Base-by-base conservation (phyloP, 2,329 filamentous ascomycete genomes). In the Fusarium burgessii region DNA sequence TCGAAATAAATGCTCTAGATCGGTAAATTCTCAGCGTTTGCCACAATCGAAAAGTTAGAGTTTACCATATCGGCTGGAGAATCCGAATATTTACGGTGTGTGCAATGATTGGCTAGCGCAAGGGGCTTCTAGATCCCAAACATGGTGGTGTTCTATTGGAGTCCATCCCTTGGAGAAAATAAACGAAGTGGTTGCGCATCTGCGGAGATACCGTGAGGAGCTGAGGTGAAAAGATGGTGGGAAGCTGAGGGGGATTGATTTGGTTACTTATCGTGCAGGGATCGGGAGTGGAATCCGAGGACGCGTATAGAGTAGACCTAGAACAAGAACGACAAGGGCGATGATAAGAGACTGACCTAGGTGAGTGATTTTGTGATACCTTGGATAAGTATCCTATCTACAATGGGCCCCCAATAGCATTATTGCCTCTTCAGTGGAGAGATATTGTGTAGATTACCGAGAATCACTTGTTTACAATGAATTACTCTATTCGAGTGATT, bases 141-240 rank as follows among this genome's bases (percentile, higher is more conserved):
- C 11, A 58, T 70, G 56, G 62, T 65, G 46, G 42, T 47, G 33
- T 45, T 71, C 61, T 41, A 45, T 71, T 71, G 63, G 62, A 55
- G 64, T 67, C 27, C 25, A 11, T 67, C 27, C 25, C 13, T 67
- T 67, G 64, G 68, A 60, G 68, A 71, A 55, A 54, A 41, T 29
- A 40, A 23, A 17, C 18, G 62, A 32, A 43, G 32, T 58, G 58
- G 63, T 32, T 62, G 57, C 29, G 40, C 5, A 27, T 47, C 54
- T 62, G 68, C 58, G 68, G 68, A 69, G 68, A 69, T 50, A 23
- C 63, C 68, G 68, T 71, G 68, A 71, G 68, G 68, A 71, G 55
- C 32, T 54, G 62, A 61, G 43, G 3, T 27, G 29, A 14, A 15
- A 29, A 51, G 64, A 52, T 55, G 55, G 59, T 68, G 66, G 42